Conservation (phyloP, 1,284 basidiomycete genomes). For the Pseudozyma thailandica region DNA sequence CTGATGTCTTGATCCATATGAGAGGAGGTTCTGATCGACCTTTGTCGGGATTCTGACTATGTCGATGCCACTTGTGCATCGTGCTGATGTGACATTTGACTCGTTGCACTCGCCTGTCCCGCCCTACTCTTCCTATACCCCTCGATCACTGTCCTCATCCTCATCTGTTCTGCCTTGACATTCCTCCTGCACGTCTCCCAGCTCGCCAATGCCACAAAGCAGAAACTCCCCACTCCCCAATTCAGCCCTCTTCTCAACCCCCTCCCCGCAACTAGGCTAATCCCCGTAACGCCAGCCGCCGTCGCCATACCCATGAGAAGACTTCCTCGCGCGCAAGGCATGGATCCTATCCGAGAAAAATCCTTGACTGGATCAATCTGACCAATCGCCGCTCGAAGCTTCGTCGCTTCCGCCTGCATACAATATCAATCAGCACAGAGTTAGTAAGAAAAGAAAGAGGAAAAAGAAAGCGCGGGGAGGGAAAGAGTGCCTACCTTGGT, state of each 20-base stretch:
- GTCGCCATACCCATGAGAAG: constrained; percentile 53
- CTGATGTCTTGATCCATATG: too few relatives aligned
- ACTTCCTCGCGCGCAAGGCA: constrained; percentile 46
- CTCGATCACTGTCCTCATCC: constrained; percentile 53
- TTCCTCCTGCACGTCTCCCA: constrained; percentile 51
- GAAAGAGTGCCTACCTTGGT: background rate
- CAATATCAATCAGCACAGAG: background rate
- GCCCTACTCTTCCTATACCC: constrained; percentile 23
- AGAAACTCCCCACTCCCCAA: constrained; percentile 55
- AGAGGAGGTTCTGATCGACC: too few relatives aligned
- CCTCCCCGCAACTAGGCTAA: constrained; percentile 44
- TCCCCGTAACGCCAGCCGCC: constrained; percentile 46
- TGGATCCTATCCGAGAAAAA: constrained; percentile 25
- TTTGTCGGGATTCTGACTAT: too few relatives aligned
- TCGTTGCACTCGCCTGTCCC: constrained; percentile 6
- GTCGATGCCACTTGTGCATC: background rate
- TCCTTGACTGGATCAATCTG: constrained; percentile 36
- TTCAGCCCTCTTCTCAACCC: constrained; percentile 47
- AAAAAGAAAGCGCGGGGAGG: background rate
- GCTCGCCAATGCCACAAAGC: constrained; percentile 37
- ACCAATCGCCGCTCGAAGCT: constrained; percentile 33
- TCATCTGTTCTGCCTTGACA: constrained; percentile 39
- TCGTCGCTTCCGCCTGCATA: constrained; percentile 34
- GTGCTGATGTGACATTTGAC: background rate
- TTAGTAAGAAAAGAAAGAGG: background rate